Conservation (phyloP, 1,139 yeast genomes). For the Candida glucosophila region DNA sequence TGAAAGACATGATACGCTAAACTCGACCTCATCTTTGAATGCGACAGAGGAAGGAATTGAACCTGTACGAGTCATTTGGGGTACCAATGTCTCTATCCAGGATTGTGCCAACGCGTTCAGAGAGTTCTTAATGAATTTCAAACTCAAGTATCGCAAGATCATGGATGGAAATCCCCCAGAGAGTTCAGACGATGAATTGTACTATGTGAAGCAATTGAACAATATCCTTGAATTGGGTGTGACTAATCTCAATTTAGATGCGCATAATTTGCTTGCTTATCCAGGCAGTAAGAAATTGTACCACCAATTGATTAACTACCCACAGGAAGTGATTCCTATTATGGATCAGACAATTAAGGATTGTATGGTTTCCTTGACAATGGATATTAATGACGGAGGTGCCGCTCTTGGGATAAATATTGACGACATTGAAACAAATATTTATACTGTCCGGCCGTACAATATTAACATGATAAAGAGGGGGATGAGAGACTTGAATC, state of each 20-base stretch:
- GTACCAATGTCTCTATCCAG: slow-evolving; percentile 90
- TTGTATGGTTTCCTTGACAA: slow-evolving; percentile 71
- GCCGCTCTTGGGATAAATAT: slow-evolving; percentile 22
- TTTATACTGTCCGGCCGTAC: slow-evolving; percentile 84
- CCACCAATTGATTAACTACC: slow-evolving; percentile 81
- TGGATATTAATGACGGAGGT: slow-evolving; percentile 38
- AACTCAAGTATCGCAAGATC: slow-evolving; percentile 61
- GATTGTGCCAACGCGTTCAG: slow-evolving; percentile 77
- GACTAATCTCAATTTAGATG: slow-evolving; percentile 78
- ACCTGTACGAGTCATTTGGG: slow-evolving; percentile 93
- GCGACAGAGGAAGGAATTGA: slow-evolving; percentile 36
- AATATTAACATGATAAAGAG: slow-evolving; percentile 54
- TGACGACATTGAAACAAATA: slow-evolving; percentile 69
- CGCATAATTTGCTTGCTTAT: slow-evolving; percentile 68
- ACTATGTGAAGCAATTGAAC: slow-evolving; percentile 65
- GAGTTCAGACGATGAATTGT: slow-evolving; percentile 63
- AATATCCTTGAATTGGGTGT: slow-evolving; percentile 73
- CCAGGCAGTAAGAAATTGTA: slow-evolving; percentile 72
- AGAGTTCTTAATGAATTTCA: slow-evolving; percentile 77
- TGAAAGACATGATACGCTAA: neutral
- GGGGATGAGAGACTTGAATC: slow-evolving; percentile 94
- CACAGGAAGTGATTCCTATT: slow-evolving; percentile 94
- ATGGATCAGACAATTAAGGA: slow-evolving; percentile 96
- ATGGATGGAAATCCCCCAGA: slow-evolving; percentile 29
- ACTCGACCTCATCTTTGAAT: slow-evolving; percentile 20